Percentiles rank a stretch among this genome's conserved stretches.
Evolutionary conservation across 2,329 filamentous ascomycete species (phyloP).

Genomic region (Leptographium radiaticola): DNA sequence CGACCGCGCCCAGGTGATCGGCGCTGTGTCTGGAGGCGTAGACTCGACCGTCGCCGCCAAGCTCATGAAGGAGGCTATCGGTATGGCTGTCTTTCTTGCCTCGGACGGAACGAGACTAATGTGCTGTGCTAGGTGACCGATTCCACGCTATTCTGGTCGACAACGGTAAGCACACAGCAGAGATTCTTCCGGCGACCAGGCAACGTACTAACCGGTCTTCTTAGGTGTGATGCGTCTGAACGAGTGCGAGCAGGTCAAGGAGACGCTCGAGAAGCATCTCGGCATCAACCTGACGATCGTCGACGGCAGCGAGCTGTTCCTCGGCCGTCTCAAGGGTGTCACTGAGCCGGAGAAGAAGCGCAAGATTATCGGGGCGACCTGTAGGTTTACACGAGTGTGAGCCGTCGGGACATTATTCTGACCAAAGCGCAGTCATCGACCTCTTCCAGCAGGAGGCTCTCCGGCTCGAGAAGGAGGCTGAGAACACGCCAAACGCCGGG

Average conservation of each 20-base stretch:
- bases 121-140: constrained; percentile 29
- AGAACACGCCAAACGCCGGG: constrained; percentile 52
- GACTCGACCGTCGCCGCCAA: constrained; percentile 80
- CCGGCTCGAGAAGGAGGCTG: constrained; percentile 55
- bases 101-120: no score
- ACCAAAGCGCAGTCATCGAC: constrained; percentile 19
- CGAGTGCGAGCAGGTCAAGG: constrained; percentile 46
- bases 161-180: constrained; percentile 36
- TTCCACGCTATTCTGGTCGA: constrained; percentile 62
- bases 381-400: constrained; percentile 9
- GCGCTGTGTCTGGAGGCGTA: constrained; percentile 55
- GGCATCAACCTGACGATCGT: constrained; percentile 86
- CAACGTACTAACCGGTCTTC: background rate
- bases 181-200: background rate
- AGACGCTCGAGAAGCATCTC: constrained; percentile 64
- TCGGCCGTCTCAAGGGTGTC: constrained; percentile 63
- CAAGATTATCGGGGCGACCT: constrained; percentile 71
- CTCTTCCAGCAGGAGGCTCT: constrained; percentile 69
- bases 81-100: constrained; percentile 7
- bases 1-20: constrained; percentile 59
- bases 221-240: constrained; percentile 57
- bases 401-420: no score
- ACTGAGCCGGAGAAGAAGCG: constrained; percentile 43
- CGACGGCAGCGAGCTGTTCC: constrained; percentile 65
- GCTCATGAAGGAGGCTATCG: constrained; percentile 63